Percentiles rank a stretch among this genome's conserved stretches.
phyloP scores from a whole-genome alignment of 2,329 filamentous ascomycete species.

The Aspergillus ochraceus region DNA sequence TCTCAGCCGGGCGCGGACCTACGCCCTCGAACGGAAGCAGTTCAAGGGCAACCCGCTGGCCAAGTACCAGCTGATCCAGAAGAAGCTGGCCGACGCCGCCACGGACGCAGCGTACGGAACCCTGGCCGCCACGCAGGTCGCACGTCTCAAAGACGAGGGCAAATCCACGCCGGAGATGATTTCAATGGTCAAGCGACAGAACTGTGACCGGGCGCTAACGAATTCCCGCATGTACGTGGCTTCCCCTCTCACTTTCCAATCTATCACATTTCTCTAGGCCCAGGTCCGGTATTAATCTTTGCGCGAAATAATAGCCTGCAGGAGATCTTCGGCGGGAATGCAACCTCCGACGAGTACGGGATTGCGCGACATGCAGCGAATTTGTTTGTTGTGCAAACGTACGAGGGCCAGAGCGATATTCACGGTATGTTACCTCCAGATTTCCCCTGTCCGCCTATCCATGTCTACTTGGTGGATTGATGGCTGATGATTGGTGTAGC shows the following conservation, averaged over 20 bases:
- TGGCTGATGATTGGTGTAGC: conserved; percentile 44
- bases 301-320: conserved; percentile 60
- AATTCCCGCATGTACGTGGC: conserved; percentile 66
- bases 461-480: not conserved
- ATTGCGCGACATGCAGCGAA: conserved; percentile 96
- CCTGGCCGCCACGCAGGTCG: conserved; percentile 87
- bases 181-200: conserved; percentile 92
- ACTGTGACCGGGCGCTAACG: conserved; percentile 84
- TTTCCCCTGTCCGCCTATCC: not conserved
- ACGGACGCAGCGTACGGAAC: conserved; percentile 91
- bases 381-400: conserved; percentile 95
- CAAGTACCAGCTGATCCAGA: conserved; percentile 95
- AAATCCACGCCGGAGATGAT: conserved; percentile 94
- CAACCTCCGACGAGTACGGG: conserved; percentile 94
- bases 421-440: conserved; percentile 67
- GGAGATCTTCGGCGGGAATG: conserved; percentile 96
- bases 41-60: conserved; percentile 95
- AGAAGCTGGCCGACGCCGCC: conserved; percentile 90
- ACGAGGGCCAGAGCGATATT: conserved; percentile 97
- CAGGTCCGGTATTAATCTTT: not conserved
- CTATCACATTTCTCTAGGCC: not conserved
- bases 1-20: conserved; percentile 74
- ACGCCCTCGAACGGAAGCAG: conserved; percentile 89
- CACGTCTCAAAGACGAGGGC: conserved; percentile 87
- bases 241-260: not conserved